Conservation (phyloP, 495 filamentous ascomycete species). For the Daldinia vernicosa region DNA sequence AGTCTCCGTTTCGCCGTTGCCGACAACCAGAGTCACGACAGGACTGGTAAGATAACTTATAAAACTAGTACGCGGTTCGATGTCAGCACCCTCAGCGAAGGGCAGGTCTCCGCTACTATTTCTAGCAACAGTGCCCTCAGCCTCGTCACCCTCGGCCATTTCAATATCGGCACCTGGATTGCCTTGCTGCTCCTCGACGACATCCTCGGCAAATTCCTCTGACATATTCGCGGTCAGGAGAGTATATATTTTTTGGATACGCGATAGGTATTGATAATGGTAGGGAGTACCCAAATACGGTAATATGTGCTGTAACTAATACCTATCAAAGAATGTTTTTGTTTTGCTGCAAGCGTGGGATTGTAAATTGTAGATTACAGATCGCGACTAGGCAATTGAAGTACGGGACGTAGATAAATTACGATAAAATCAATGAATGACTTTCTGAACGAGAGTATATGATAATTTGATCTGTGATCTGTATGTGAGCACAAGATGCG, state of each 20-base stretch:
- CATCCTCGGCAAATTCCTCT: slow-evolving; percentile 52
- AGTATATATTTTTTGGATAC: background rate
- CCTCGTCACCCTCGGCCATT: slow-evolving; percentile 55
- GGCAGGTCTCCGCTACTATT: slow-evolving; percentile 49
- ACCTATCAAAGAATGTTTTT: background rate
- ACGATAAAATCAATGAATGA: too few species aligned
- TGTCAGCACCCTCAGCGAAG: slow-evolving; percentile 54
- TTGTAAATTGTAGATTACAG: background rate
- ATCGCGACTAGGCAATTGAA: background rate
- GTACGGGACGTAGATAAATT: background rate
- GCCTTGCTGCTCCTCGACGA: slow-evolving; percentile 49
- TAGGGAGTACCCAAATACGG: background rate
- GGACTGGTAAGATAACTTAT: slow-evolving; percentile 77
- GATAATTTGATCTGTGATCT: too few species aligned
- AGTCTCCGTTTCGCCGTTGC: slow-evolving; percentile 66
- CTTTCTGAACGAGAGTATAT: too few species aligned
- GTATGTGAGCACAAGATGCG: too few species aligned
- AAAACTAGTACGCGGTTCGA: slow-evolving; percentile 55
- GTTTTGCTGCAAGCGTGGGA: background rate
- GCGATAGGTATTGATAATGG: background rate
- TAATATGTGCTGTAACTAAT: background rate
- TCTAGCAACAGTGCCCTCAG: slow-evolving; percentile 35
- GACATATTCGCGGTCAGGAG: slow-evolving; percentile 42
- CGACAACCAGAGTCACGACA: slow-evolving; percentile 79
- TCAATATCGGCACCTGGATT: slow-evolving; percentile 58